Evolutionary conservation across 768 basidiomycete genomes (phyloP).

Genomic region (Suillus bovinus): DNA sequence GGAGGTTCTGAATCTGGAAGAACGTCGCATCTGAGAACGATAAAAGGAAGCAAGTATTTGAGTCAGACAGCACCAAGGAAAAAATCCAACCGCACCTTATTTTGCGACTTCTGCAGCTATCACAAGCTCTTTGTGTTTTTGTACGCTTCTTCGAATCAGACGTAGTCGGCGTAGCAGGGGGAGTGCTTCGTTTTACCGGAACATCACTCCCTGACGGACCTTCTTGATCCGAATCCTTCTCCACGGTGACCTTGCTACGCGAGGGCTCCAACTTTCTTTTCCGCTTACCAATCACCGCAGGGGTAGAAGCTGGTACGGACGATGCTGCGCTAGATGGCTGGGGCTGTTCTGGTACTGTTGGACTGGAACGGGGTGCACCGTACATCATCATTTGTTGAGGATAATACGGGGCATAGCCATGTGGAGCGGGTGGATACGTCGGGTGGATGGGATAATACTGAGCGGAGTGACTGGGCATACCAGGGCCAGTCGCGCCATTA

Average conservation of each 20-base stretch:
- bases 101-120: slow-evolving; percentile 88
- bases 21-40: slow-evolving; percentile 70
- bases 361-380: slow-evolving; percentile 40
- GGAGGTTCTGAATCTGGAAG: slow-evolving; percentile 76
- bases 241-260: slow-evolving; percentile 39
- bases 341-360: slow-evolving; percentile 35
- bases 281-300: slow-evolving; percentile 48
- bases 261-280: slow-evolving; percentile 55
- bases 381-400: slow-evolving; percentile 71
- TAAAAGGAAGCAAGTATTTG: neutral
- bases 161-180: slow-evolving; percentile 31
- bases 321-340: slow-evolving; percentile 35
- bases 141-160: slow-evolving; percentile 83
- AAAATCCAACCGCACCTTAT: slow-evolving; percentile 53
- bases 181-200: slow-evolving; percentile 33
- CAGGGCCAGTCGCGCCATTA: slow-evolving; percentile 41
- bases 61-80: slow-evolving; percentile 9
- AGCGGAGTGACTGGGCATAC: slow-evolving; percentile 39
- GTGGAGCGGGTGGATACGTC: slow-evolving; percentile 44
- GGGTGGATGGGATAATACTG: slow-evolving; percentile 63
- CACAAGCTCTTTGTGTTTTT: slow-evolving; percentile 91
- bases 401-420: slow-evolving; percentile 55
- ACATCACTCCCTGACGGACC: slow-evolving; percentile 50
- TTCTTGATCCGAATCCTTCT: slow-evolving; percentile 65
- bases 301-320: slow-evolving; percentile 34